Conservation (phyloP, 441 rosid genomes). For the Populus tomentosa region DNA sequence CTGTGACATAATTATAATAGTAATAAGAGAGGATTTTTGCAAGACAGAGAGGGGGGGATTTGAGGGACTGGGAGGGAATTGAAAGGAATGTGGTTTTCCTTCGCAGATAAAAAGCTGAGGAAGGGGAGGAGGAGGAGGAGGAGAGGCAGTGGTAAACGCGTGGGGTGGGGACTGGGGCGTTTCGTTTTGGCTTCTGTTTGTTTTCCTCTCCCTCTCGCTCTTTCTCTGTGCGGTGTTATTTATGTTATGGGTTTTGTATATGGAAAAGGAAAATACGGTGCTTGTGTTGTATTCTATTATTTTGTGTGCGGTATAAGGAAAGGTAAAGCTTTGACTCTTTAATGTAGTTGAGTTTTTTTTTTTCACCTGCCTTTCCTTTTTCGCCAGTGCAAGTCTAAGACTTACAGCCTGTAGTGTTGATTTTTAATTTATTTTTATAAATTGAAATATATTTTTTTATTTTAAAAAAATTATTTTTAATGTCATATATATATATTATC, state of each 20-base stretch:
- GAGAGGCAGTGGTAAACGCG: slow-evolving; percentile 15
- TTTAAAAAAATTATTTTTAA: too few relatives aligned
- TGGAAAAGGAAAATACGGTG: neutral
- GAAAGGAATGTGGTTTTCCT: neutral
- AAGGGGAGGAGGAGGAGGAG: neutral
- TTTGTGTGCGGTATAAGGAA: neutral
- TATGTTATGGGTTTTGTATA: neutral
- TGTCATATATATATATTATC: too few relatives aligned
- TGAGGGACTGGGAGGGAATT: neutral
- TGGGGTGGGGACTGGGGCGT: neutral
- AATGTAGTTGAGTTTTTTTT: neutral
- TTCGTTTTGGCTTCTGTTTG: neutral
- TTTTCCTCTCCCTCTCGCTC: neutral
- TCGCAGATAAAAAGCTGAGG: neutral
- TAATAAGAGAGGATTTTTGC: neutral
- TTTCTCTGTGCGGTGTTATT: neutral
- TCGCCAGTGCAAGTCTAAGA: too few relatives aligned
- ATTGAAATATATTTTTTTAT: too few relatives aligned
- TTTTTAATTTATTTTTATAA: too few relatives aligned
- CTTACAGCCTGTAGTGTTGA: too few relatives aligned
- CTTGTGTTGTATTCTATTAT: neutral
- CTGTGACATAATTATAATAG: slow-evolving; percentile 22
- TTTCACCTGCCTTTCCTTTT: neutral
- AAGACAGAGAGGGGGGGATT: neutral
- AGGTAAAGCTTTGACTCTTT: neutral